Conservation (phyloP, 495 filamentous ascomycete genomes). For the Aspergillus funiculosus region DNA sequence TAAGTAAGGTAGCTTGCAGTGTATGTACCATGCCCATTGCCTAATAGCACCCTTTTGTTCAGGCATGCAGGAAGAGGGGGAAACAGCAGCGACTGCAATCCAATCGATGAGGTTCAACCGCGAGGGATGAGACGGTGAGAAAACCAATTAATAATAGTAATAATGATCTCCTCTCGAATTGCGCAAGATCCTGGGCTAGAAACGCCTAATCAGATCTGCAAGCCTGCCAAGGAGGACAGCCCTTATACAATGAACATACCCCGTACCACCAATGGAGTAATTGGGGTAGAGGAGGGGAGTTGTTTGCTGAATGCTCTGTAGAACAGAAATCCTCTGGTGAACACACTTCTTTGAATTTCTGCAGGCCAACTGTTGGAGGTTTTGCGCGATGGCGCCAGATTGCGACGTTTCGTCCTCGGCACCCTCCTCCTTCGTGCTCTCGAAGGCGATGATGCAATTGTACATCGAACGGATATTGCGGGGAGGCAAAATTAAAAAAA, state of each 20-base stretch:
- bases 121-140: slow-evolving; percentile 16
- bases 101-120: slow-evolving; percentile 1
- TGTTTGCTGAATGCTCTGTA: too few relatives aligned
- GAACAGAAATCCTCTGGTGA: too few relatives aligned
- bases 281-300: too few relatives aligned
- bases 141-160: slow-evolving; percentile 2
- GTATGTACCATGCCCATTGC: too few relatives aligned
- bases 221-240: neutral
- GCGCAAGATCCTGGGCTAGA: neutral
- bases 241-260: too few relatives aligned
- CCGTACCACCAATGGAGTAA: too few relatives aligned
- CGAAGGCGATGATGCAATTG: slow-evolving; percentile 19
- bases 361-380: too few relatives aligned
- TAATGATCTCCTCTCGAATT: slow-evolving; percentile 11
- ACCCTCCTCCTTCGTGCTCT: neutral
- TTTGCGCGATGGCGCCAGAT: slow-evolving; percentile 11
- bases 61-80: neutral
- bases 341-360: too few relatives aligned
- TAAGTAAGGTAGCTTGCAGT: neutral
- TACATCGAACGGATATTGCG: slow-evolving; percentile 9
- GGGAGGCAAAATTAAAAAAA: neutral
- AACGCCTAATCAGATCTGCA: slow-evolving; percentile 4
- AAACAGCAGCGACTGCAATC: neutral
- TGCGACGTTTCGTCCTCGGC: neutral
- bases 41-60: neutral